Base-by-base conservation (phyloP, 108 stramenopile genomes). In the Thalassiosira profunda region DNA sequence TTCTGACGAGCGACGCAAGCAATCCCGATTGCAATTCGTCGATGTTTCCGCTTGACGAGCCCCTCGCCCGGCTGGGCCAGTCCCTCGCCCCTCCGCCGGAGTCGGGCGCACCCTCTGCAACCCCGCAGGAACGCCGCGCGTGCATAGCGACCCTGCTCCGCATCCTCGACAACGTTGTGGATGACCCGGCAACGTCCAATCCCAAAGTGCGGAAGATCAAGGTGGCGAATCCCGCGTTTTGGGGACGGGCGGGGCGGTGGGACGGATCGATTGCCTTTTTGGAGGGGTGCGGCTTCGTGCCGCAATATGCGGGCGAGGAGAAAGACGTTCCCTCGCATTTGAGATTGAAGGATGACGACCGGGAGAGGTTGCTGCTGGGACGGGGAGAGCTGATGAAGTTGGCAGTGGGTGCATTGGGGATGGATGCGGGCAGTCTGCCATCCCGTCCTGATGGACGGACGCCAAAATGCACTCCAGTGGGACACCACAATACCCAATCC, bases 151-250 rank as follows among this genome's bases (percentile, higher is more conserved):
- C 81, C 2, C 53, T 83, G 29, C 51, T 67, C 2, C 66, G 73
- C 11, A 47, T 83, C 18, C 44, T 83, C 29, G 82, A 83, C 57
- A 84, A 84, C 34, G 76, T 80, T 42, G 58, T 80, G 9, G 17
- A 29, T 17, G 79, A 80, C 28, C 58, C 52, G 38, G 18, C 57
- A 4, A 25, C 51, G 9, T 35, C 36, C 25, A 79, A 80, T 52
- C 40, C 53, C 0, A 80, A 79, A 59, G 38, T 74, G 10, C 51
- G 83, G 8, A 76, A 66, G 36, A 70, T 84, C 10, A 84, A 84
- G 57, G 43, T 76, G 10, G n/a, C 36, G 18, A 79, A 79, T 61
- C 40, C 67, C 17, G 56, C 57, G 9, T 84, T 84, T 36, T 37
- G 46, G 28, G 45, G 51, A 14, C 68, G 83, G 10, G 79, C 74